A percentile compares a stretch with the other conserved stretches of the same genome.
These are phyloP conservation scores for Luffa acutangula DNA, from an alignment of 306 rosid genomes.

Conservation along the genomic window DNA sequence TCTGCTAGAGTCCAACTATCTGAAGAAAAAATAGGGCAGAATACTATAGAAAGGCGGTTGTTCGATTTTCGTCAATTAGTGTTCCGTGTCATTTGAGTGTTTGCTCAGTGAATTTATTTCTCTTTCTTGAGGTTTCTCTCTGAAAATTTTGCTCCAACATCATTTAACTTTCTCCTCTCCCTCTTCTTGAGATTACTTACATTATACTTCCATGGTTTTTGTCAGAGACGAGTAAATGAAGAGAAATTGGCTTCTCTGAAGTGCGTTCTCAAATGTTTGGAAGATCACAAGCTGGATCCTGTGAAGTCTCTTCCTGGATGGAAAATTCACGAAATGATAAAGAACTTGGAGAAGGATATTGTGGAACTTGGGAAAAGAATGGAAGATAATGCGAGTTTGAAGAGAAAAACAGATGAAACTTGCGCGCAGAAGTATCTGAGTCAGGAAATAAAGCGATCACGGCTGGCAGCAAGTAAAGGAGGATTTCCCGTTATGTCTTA, in stretches of 20 bases:
- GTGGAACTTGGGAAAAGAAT: conserved; percentile 17
- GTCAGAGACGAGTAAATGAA: conserved; percentile 40
- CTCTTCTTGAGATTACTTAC: neutral
- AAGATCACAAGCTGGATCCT: conserved; percentile 34
- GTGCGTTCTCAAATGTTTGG: conserved; percentile 38
- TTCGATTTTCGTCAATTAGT: neutral
- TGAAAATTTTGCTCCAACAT: neutral
- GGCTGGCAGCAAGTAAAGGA: conserved; percentile 12
- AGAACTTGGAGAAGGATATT: conserved; percentile 34
- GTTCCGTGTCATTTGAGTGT: neutral
- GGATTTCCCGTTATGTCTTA: conserved; percentile 24
- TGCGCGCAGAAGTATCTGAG: conserved; percentile 7
- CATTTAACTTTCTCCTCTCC: neutral
- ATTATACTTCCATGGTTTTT: neutral
- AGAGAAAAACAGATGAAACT: conserved; percentile 33
- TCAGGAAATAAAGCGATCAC: conserved; percentile 33
- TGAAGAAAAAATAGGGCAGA: too few species aligned
- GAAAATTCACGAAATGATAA: conserved; percentile 35
- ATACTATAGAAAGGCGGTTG: neutral
- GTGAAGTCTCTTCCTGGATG: conserved; percentile 37
- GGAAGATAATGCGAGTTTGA: conserved; percentile 15
- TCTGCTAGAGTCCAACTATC: too few species aligned
- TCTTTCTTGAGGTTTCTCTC: neutral
- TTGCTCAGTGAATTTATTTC: neutral
- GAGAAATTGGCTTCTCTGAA: conserved; percentile 45